Evolutionary conservation across 2,329 filamentous ascomycete species (phyloP).

Genomic region (Xylariales sp.): DNA sequence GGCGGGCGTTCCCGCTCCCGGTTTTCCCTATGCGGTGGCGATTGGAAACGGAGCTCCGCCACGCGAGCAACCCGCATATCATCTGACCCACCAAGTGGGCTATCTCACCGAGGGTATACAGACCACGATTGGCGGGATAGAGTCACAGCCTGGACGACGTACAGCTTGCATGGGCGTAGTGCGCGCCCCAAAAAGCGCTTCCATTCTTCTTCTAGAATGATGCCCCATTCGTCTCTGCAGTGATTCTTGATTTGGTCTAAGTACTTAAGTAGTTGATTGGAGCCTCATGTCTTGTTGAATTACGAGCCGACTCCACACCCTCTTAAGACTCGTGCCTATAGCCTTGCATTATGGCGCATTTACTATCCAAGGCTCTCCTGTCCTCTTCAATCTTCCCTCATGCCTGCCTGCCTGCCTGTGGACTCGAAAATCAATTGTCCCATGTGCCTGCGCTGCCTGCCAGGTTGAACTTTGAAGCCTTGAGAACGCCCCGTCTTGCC

Average conservation of each 20-base stretch:
- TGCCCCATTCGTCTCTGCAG: background rate
- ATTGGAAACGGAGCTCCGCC: constrained; percentile 1
- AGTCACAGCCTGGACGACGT: background rate
- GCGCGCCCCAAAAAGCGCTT: background rate
- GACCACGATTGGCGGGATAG: constrained; percentile 2
- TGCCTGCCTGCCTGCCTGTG: background rate
- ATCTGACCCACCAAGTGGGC: background rate
- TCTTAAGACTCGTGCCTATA: background rate
- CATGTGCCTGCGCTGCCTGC: constrained; percentile 3
- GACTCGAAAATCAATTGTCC: background rate
- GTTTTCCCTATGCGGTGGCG: background rate
- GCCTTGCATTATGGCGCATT: background rate
- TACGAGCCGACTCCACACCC: background rate
- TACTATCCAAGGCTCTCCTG: background rate
- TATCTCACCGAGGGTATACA: background rate
- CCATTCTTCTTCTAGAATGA: background rate
- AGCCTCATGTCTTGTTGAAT: constrained; percentile 2
- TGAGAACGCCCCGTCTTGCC: constrained; percentile 2
- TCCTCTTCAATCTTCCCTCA: background rate
- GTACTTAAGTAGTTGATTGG: background rate
- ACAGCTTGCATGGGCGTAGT: background rate
- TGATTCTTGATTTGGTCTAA: background rate
- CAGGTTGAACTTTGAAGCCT: constrained; percentile 7
- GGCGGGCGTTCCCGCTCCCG: background rate
- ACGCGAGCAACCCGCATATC: constrained; percentile 6